Evolutionary conservation across 176 grass and related monocot species (phyloP), one percentile per base, ranked within the genome.

Genomic region (Phyllostachys edulis): DNA sequence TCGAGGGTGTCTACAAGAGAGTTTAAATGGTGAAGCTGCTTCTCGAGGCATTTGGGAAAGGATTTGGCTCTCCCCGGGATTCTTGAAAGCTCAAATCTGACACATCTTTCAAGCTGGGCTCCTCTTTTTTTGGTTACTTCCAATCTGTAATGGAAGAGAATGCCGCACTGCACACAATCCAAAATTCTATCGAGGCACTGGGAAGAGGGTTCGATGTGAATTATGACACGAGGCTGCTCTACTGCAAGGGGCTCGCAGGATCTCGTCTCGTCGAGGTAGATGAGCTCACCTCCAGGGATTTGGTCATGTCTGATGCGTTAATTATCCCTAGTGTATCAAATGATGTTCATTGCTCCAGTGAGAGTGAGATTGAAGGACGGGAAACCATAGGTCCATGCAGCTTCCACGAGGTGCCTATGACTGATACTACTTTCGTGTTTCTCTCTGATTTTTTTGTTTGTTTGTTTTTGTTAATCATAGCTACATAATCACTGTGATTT

Each of bases 161-260:
- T 79, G 82, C 82, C 17, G 34, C 61, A 36, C 60, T 94, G 42
- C 85, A 50, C 37, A 82, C 86, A 17, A 66, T 94, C 67, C 72
- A 63, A 26, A 85, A 57, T 63, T 83, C 76, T 46, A 81, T 90
- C 68, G 60, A 90, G 36, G 87, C 84, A 32, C 67, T 93, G 45
- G 87, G 91, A 26, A 37, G 88, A 55, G 88, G 91, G 32, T 93
- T 93, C 42, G 88, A 93, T 26, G 80, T 84, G 34, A 93, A 85
- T 75, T 87, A 77, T 20, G 91, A 93, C 37, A 90, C 70, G 12
- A 87, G 87, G 78, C 70, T 92, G 47, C 64, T 92, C 32, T 92
- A 92, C 85, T 92, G 87, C 87, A 92, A 92, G 52, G 90, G 84
- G 10, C 16, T 67, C 5, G 69, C 60, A 1, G 89, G 84, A 3